Base-by-base conservation (phyloP, 192 early-diverging fungal species). In the Geosiphon pyriformis region DNA sequence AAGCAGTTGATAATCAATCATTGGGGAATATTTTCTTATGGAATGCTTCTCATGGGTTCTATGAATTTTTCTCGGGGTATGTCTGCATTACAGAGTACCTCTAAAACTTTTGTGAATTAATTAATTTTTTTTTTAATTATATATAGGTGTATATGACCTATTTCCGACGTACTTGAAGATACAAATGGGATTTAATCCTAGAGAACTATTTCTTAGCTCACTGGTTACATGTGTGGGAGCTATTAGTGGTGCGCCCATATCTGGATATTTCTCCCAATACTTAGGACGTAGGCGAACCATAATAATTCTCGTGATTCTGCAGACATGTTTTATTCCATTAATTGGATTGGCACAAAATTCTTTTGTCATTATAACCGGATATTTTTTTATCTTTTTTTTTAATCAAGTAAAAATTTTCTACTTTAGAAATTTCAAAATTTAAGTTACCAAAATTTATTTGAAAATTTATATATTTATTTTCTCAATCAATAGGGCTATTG, bases 41-140 rank as follows among this genome's bases (percentile, higher is more conserved):
- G 67, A 53, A 66, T 87, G 25, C 25, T 88, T 3, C 72, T 91
- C 12, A 86, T 88, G 84, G 74, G 83, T 1, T 75, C 70, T 51
- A 85, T 89, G 78, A 87, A 88, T 66, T 91, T 91, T 72, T 82
- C 79, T 11, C 88, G 88, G 51, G 85, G 85, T 61, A 47, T n/a
- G 20, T 60, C 7, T 29, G 31, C 0, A 30, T 30, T 30, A 56
- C 15, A 27, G n/a, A 56, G 6, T 8, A 31, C 1, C 4, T 17
- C 2, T 30, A 59, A 22, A 26, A 2, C 3, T 3, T 25, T 8
- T 55, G 4, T 10, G 18, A 20, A 48, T 30, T 20, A 25, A 26
- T 35, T 20, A 12, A 20, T 11, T 23, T 17, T 42, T 27, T 20
- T 26, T 15, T 10, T 29, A 42, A 66, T 47, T 27, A 46, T 17